Evolutionary conservation across 1,139 yeast species (phyloP), one percentile per base, ranked within the genome.

Genomic region (Yamadazyma spencermartinsiae): DNA sequence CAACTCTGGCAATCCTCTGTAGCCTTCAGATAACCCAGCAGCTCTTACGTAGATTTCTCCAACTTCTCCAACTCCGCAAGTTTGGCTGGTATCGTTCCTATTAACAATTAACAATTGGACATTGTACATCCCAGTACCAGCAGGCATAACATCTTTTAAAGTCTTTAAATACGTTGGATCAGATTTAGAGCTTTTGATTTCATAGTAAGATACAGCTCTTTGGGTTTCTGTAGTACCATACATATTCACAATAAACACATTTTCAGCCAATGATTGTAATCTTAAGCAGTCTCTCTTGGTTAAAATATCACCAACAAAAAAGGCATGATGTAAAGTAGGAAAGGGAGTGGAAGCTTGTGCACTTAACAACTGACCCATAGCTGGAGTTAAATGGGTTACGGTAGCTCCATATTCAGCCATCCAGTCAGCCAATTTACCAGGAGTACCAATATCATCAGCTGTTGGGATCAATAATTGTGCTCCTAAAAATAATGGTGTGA

Each of bases 141-240:
- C 98, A 39, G 98, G 98, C 86, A 94, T 89, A 41, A 89, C 86
- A 56, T 94, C 98, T 65, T 94, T 94, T 67, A 87, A 86, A 36
- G 83, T 77, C 57, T 81, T 83, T 56, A 94, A 74, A 63, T 86
- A 90, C 14, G 77, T 67, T 17, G 95, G 76, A 58, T 89, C 90
- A 27, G 72, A 60, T 29, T 74, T 61, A 49, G 88, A 74, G 24
- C 95, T 80, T 38, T 87, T 81, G 46, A 94, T 90, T 59, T 88
- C 95, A 63, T 81, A 94, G 65, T 79, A 94, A 0, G 98, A 89
- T 14, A 94, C 99, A 2, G 98, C 89, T 60, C 98, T 80, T 69
- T 94, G 99, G 12, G 98, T 94, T 66, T 94, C 99, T 9, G 99
- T 94, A 29, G 98, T 94, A 56, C 99, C 99, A 61, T 94, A 94